Conservation (phyloP, 306 rosid genomes). For the Senna siamea region DNA sequence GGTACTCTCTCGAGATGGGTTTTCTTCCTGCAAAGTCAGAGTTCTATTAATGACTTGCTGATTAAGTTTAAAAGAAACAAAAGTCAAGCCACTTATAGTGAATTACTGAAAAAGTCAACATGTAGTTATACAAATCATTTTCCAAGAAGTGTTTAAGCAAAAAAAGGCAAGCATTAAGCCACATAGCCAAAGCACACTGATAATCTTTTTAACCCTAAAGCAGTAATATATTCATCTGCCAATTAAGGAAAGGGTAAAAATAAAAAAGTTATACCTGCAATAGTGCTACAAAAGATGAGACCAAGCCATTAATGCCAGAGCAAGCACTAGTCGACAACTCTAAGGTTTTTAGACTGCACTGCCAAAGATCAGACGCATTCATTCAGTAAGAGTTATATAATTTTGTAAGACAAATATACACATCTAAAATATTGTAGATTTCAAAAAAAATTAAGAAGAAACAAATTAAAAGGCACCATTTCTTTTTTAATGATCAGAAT, state of each 20-base stretch:
- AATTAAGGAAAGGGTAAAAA: slow-evolving; percentile 22
- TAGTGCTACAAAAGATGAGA: slow-evolving; percentile 79
- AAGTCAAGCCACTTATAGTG: too few species aligned
- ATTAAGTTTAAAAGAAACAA: slow-evolving; percentile 12
- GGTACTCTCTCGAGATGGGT: slow-evolving; percentile 91
- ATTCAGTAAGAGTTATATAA: slow-evolving; percentile 32
- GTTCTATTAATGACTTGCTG: slow-evolving; percentile 18
- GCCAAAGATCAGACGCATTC: slow-evolving; percentile 57
- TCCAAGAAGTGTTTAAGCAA: neutral
- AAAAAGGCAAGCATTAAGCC: slow-evolving; percentile 14
- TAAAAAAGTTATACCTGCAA: slow-evolving; percentile 66
- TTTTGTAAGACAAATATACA: neutral
- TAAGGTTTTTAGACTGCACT: slow-evolving; percentile 88
- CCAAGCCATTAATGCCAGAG: slow-evolving; percentile 78
- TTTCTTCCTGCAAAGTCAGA: slow-evolving; percentile 69
- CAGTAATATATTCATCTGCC: neutral
- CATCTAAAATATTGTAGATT: neutral
- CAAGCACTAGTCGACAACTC: slow-evolving; percentile 48
- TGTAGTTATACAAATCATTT: slow-evolving; percentile 13
- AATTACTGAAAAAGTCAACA: slow-evolving; percentile 5
- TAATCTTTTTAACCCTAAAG: neutral
- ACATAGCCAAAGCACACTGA: neutral
- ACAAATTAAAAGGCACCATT: slow-evolving; percentile 1
- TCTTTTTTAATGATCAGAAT: neutral
- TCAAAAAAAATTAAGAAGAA: neutral